Conservation (phyloP, 345 rosid species). For the Ricinus communis region DNA sequence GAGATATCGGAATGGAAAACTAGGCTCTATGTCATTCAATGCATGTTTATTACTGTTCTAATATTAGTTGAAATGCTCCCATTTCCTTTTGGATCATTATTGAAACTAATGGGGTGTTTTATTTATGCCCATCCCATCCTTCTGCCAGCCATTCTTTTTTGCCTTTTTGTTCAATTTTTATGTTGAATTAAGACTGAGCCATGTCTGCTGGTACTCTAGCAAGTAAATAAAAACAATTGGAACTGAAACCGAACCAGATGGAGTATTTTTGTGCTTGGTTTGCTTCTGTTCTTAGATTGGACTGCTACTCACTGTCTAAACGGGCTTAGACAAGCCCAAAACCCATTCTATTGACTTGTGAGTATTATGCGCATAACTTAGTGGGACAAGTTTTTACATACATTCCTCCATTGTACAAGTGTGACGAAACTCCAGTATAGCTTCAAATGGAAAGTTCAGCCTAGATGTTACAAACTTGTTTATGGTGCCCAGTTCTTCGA, state of each 20-base stretch:
- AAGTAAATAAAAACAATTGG: background rate
- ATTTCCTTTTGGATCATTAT: constrained; percentile 9
- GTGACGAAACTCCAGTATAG: background rate
- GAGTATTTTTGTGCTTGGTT: background rate
- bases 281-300: background rate
- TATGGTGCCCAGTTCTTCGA: background rate
- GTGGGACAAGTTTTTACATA: background rate
- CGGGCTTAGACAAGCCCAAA: background rate
- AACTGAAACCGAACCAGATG: background rate
- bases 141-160: background rate
- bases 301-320: background rate
- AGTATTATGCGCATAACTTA: background rate
- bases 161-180: background rate
- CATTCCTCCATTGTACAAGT: background rate
- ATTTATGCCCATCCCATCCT: too few species aligned
- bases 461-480: background rate
- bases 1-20: background rate
- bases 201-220: background rate
- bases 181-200: background rate
- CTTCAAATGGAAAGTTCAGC: background rate
- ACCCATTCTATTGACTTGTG: background rate
- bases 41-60: background rate
- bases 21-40: background rate
- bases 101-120: constrained; percentile 8
- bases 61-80: constrained; percentile 3